Evolutionary conservation across 768 basidiomycete species (phyloP), one percentile per base, ranked within the genome.

Genomic region (Boletus subcaerulescens): DNA sequence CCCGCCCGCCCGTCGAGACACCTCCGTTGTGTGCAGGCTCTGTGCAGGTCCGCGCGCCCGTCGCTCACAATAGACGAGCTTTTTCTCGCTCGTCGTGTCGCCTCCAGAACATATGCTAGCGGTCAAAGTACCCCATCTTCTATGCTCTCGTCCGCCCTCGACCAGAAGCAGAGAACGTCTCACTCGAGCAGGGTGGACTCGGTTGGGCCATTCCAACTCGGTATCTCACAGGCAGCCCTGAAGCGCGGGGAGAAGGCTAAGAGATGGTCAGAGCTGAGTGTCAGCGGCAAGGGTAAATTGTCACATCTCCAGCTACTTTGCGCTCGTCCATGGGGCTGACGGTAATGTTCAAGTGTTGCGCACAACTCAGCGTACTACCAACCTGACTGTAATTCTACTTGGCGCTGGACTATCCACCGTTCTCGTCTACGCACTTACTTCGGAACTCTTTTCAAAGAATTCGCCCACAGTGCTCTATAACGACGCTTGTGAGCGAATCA

Each of bases 361-460:
- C 52, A 62, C 78, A 36, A 80, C 82, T 1, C 77, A 80, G 38
- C 71, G 82, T 45, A 79, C 79, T 50, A 73, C 79, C 7, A 83
- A 79, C 57, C 58, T 82, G 22, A 72, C 76, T 9, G 80, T 84
- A 40, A 82, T 83, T 52, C 65, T 93, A 17, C 72, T 91, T 31
- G 91, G 91, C n/a, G 91, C 90, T 5, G 87, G 89, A 17, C 74
- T 93, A 24, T 89, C 89, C 31, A 80, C 81, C 8, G 78, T 93
- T 38, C 79, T 93, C 35, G 72, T 69, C 24, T 93, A 92, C 65
- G 88, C 88, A 20, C 77, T 93, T 32, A 86, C 87, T 15, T 86
- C 91, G 8, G 91, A 93, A 65, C 75, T 93, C 8, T 91, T 92
- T 68, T 91, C 91, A n/a, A 84, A 81, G 67, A 93, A 93, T 67